Evolutionary conservation across 352 stramenopile genomes (phyloP), one percentile per base, ranked within the genome.

Genomic region (Pythium phragmitis): DNA sequence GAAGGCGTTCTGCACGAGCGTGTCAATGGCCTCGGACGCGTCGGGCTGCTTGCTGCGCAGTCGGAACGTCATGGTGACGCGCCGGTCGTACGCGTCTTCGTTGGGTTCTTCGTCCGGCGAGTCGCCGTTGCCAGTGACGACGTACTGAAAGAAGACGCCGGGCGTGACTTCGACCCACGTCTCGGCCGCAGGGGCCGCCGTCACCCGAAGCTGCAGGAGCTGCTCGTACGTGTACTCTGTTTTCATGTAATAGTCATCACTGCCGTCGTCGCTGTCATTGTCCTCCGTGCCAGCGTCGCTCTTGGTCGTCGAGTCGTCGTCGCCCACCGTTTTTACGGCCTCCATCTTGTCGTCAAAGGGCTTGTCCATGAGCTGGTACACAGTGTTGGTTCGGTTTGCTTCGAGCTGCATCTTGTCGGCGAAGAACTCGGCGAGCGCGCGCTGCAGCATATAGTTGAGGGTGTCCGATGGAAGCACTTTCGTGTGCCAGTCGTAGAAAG

Each of bases 371-470:
- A 88, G 65, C 45, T 82, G 74, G 70, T 87, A 87, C 55, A 73
- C 53, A 1, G 65, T 71, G 55, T 76, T 65, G 48, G 73, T 77
- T 33, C 58, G 48, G 36, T 47, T 19, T 17, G 61, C 71, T 37
- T 73, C 67, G 19, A 88, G 69, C 28, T 74, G 58, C 13, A 85
- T 63, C 30, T 73, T 63, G 37, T 75, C 68, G n/a, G 70, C 65
- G 48, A 88, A 47, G 55, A 85, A 76, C 41, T 78, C 42, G 12
- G 73, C 63, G 58, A 88, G 79, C 54, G 79, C 79, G 57, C 82
- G 85, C 64, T 86, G 76, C 34, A 88, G 65, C 51, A 86, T 57
- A 33, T 83, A 64, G 48, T 79, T 84, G 57, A 80, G 73, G 50
- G 80, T 50, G 7, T 83, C 64, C 17, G 74, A 64, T 56, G 75